Base-by-base conservation (phyloP, 345 rosid species). In the Moringa oleifera region DNA sequence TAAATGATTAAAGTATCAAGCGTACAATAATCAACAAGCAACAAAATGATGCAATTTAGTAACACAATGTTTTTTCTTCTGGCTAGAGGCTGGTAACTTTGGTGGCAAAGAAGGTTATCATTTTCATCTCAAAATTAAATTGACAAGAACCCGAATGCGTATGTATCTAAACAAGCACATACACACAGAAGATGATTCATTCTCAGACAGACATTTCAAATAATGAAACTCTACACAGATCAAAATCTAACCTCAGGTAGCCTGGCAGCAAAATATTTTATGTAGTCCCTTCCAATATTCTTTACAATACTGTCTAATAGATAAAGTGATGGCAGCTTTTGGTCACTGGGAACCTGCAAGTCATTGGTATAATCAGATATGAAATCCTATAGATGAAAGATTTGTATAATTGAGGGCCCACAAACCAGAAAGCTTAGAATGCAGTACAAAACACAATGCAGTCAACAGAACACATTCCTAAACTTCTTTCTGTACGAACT, bases 271-370 rank as follows among this genome's bases (percentile, higher is more conserved):
- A 94, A 94, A 71, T 81, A 75, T 76, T 81, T 94, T 63, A 88
- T 90, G 82, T 94, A 94, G 73, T 88, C 95, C 66, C 91, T 80
- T 73, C 93, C 96, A 37, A 91, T 91, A 71, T 94, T 94, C 86
- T 94, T 94, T 64, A 94, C 97, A 79, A 94, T 94, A 83, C 99
- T 94, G 82, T 94, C 99, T 69, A 94, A 76, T 54, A 94, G 95
- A 87, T 94, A 94, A 68, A 94, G 88, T 9, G 97, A 82, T 58
- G 99, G 99, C 70, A 94, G 80, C 91, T 94, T 94, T 82, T 94
- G 99, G 55, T 94, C 99, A 68, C 88, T 88, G 55, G 99, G 96
- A 69, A 90, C 96, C 99, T 94, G 99, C 89, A 83, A 75, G 62
- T 69, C 62, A 74, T 55, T 78, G 54, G 70, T 64, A 67, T 68